Evolutionary conservation across 306 rosid species (phyloP).

Genomic region (Carpinus fangiana): DNA sequence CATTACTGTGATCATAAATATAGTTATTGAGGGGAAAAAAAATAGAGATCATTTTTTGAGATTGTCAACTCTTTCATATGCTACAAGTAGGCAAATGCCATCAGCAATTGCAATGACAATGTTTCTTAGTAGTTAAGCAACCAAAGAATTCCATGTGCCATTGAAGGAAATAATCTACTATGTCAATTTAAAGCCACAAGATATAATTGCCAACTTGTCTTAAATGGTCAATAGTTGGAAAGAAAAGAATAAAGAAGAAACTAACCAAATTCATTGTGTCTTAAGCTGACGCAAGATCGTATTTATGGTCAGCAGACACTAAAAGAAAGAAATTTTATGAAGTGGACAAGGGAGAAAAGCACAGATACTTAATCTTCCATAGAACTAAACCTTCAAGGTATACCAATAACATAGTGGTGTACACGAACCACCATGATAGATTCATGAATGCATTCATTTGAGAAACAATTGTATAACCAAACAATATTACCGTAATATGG

Average conservation of each 20-base stretch:
- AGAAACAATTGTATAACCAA: neutral
- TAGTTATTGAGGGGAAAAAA: neutral
- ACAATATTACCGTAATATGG: neutral
- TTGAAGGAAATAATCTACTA: neutral
- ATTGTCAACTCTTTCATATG: neutral
- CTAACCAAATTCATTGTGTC: neutral
- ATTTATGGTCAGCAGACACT: neutral
- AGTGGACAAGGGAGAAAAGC: neutral
- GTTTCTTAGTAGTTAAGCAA: neutral
- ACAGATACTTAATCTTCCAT: neutral
- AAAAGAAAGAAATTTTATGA: neutral
- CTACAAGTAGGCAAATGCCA: neutral
- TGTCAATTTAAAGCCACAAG: neutral
- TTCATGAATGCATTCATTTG: neutral
- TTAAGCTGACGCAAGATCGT: neutral
- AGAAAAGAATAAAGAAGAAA: neutral
- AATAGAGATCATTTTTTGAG: neutral
- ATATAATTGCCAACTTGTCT: neutral
- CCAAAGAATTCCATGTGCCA: neutral
- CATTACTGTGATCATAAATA: neutral
- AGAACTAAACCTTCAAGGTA: constrained; percentile 1
- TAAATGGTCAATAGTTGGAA: neutral
- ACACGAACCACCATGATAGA: neutral
- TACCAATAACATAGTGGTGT: neutral
- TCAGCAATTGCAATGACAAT: neutral